Conservation (phyloP, 495 filamentous ascomycete genomes). For the Penicillium macrosclerotiorum region DNA sequence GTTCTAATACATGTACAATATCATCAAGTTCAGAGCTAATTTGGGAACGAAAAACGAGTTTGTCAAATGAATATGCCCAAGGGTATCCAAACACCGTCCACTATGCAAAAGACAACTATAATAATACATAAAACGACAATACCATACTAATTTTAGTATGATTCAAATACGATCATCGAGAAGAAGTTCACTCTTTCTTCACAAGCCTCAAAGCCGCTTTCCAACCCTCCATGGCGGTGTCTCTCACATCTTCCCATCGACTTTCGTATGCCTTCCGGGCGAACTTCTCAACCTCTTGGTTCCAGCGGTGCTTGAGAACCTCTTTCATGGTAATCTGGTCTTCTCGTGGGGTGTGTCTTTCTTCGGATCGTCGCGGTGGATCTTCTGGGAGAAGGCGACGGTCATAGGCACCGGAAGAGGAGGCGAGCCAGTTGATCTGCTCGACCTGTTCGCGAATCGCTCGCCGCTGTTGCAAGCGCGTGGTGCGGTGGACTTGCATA, state of each 20-base stretch:
- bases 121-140: conserved; percentile 2
- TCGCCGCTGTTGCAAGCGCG: conserved; percentile 65
- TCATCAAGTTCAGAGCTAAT: not conserved
- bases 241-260: conserved; percentile 60
- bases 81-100: conserved; percentile 33
- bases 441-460: conserved; percentile 69
- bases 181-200: conserved; percentile 39
- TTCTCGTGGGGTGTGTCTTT: conserved; percentile 9
- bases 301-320: conserved; percentile 76
- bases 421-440: conserved; percentile 54
- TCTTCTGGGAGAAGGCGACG: conserved; percentile 34
- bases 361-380: conserved; percentile 28
- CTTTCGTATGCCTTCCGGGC: conserved; percentile 66
- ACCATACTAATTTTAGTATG: not conserved
- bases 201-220: conserved; percentile 28
- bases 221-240: conserved; percentile 38
- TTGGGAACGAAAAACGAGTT: conserved; percentile 1
- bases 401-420: conserved; percentile 46
- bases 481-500: conserved; percentile 68
- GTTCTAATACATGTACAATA: conserved; percentile 17
- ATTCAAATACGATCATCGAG: not conserved
- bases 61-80: conserved; percentile 5
- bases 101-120: conserved; percentile 12
- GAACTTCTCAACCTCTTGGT: conserved; percentile 66
- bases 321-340: conserved; percentile 55